A percentile compares a stretch with the other conserved stretches of the same genome.
Conservation (phyloP, 2,329 filamentous ascomycete genomes). For the Apiospora saccharicola region DNA sequence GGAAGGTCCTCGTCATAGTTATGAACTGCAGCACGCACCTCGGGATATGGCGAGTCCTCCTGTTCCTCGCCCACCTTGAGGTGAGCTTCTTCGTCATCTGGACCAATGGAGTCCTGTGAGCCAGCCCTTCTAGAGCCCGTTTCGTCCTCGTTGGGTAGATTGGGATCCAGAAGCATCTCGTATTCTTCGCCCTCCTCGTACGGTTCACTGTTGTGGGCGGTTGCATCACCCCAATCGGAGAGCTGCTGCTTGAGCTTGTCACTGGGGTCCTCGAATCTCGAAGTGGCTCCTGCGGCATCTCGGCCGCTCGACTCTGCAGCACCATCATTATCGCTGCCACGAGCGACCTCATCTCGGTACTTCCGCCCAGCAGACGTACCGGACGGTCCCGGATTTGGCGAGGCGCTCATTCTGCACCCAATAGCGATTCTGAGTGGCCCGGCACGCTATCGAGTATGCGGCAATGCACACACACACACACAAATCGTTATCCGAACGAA, state of each 20-base stretch:
- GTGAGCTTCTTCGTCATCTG: conserved; percentile 40
- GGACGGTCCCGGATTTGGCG: conserved; percentile 39
- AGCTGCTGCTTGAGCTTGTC: conserved; percentile 47
- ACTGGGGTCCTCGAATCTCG: conserved; percentile 33
- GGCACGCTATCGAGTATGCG: not conserved
- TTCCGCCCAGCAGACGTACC: conserved; percentile 34
- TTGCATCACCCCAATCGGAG: conserved; percentile 52
- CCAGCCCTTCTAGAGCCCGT: conserved; percentile 40
- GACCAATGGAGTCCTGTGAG: conserved; percentile 32
- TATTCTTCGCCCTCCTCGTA: conserved; percentile 59
- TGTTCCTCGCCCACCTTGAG: conserved; percentile 51
- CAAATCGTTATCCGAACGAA: not conserved
- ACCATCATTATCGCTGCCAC: conserved; percentile 37
- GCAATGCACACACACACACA: not conserved
- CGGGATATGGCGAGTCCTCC: conserved; percentile 71
- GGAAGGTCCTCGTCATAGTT: conserved; percentile 72
- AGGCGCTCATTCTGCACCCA: not conserved
- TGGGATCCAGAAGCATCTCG: conserved; percentile 64
- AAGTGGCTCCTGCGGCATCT: conserved; percentile 35
- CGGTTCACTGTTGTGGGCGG: conserved; percentile 43
- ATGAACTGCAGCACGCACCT: conserved; percentile 69
- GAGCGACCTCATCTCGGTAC: conserved; percentile 31
- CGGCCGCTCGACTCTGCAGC: conserved; percentile 41
- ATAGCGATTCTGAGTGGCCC: not conserved
- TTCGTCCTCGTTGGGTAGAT: conserved; percentile 54